Percentiles rank a stretch among this genome's conserved stretches.
Evolutionary conservation across 441 rosid genomes (phyloP).

Genomic region (Euphorbia schlechtendalii): DNA sequence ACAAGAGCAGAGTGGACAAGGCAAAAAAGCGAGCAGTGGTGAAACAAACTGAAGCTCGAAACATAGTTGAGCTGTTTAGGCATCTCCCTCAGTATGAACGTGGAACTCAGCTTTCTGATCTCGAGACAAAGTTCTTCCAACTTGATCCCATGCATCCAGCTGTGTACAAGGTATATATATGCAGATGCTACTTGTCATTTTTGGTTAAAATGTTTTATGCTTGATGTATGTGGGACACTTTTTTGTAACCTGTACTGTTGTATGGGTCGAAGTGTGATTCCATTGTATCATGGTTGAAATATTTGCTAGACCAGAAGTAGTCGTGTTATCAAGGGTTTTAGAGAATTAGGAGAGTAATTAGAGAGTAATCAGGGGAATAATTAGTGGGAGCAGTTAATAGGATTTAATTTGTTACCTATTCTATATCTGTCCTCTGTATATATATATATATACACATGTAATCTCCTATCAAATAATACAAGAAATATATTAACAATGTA

Average conservation of each 20-base stretch:
- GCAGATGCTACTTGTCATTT: slow-evolving; percentile 23
- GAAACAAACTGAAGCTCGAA: slow-evolving; percentile 73
- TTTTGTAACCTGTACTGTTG: background rate
- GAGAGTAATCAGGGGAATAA: too few relatives aligned
- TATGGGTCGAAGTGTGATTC: background rate
- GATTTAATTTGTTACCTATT: too few relatives aligned
- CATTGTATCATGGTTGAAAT: background rate
- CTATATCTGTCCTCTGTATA: too few relatives aligned
- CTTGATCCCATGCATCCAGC: slow-evolving; percentile 83
- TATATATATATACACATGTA: too few relatives aligned
- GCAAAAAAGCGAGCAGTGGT: slow-evolving; percentile 85
- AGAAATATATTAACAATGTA: too few relatives aligned
- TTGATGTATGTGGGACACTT: background rate
- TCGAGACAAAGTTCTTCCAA: slow-evolving; percentile 57
- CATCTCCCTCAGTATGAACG: slow-evolving; percentile 90
- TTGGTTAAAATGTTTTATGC: background rate
- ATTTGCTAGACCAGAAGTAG: background rate
- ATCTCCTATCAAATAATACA: too few relatives aligned
- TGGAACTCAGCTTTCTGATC: slow-evolving; percentile 68
- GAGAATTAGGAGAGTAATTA: too few relatives aligned
- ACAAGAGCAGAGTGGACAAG: slow-evolving; percentile 70
- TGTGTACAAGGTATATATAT: slow-evolving; percentile 58
- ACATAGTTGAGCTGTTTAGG: slow-evolving; percentile 79
- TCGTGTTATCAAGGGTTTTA: slow-evolving; percentile 8
- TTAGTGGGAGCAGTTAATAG: too few relatives aligned